Conservation (phyloP, 352 stramenopile species). For the Globisporangium irregulare region DNA sequence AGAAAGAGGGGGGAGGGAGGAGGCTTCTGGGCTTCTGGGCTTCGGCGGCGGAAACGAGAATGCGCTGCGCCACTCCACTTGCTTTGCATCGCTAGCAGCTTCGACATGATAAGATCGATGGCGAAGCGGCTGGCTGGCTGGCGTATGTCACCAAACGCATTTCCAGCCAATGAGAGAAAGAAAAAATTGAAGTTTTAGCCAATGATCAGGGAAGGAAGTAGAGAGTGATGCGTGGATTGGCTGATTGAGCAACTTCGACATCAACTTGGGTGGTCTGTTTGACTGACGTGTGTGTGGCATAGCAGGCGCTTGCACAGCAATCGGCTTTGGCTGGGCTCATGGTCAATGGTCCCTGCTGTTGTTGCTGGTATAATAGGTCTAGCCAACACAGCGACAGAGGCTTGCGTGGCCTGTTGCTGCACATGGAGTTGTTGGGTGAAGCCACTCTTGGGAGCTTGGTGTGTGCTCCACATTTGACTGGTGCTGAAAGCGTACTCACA, state of each 20-base stretch:
- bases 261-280: constrained; percentile 3
- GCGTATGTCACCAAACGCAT: background rate
- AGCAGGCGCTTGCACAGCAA: background rate
- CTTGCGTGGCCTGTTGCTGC: background rate
- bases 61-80: background rate
- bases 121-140: background rate
- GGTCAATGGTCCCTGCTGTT: background rate
- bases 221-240: background rate
- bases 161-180: background rate
- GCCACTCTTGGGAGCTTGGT: background rate
- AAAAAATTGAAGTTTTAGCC: background rate
- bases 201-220: background rate
- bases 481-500: background rate
- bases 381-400: background rate
- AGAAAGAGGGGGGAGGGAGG: background rate
- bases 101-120: constrained; percentile 12
- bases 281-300: background rate
- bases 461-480: background rate
- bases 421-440: background rate
- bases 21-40: constrained; percentile 9
- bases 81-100: background rate
- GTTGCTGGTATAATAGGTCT: background rate
- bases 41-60: constrained; percentile 11
- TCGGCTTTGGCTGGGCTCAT: background rate
- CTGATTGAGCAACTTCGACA: constrained; percentile 11